These are phyloP conservation scores for Lippia alba DNA, from an alignment of 305 asterid genomes.

Conservation along the genomic window DNA sequence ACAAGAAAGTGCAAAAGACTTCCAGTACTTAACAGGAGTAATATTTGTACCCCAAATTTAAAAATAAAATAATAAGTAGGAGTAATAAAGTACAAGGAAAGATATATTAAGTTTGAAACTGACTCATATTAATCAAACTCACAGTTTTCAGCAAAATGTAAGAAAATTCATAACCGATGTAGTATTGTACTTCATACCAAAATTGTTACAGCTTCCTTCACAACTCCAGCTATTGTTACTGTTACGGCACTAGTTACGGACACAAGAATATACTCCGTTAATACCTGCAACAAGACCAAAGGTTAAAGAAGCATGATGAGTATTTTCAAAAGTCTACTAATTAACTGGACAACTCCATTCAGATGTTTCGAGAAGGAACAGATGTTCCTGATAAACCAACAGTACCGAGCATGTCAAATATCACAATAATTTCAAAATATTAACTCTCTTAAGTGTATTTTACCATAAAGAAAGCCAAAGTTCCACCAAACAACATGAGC, in stretches of 20 bases:
- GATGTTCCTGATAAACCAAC: background rate
- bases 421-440: background rate
- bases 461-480: slow-evolving; percentile 99
- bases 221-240: slow-evolving; percentile 98
- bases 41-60: too few relatives aligned
- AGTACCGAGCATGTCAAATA: slow-evolving; percentile 5
- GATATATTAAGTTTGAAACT: slow-evolving; percentile 15
- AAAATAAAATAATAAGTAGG: too few relatives aligned
- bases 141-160: slow-evolving; percentile 24
- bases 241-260: slow-evolving; percentile 99
- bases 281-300: slow-evolving; percentile 67
- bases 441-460: background rate
- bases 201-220: slow-evolving; percentile 97
- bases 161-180: background rate
- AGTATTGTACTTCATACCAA: slow-evolving; percentile 56
- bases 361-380: slow-evolving; percentile 11
- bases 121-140: slow-evolving; percentile 3
- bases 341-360: slow-evolving; percentile 8
- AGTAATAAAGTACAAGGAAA: background rate
- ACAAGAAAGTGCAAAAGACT: background rate
- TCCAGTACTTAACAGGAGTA: background rate
- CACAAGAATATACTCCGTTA: slow-evolving; percentile 90
- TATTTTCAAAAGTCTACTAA: slow-evolving; percentile 10
- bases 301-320: slow-evolving; percentile 8
- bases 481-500: slow-evolving; percentile 96